Evolutionary conservation across 352 stramenopile species (phyloP).

Genomic region (Globisporangium ultimum): DNA sequence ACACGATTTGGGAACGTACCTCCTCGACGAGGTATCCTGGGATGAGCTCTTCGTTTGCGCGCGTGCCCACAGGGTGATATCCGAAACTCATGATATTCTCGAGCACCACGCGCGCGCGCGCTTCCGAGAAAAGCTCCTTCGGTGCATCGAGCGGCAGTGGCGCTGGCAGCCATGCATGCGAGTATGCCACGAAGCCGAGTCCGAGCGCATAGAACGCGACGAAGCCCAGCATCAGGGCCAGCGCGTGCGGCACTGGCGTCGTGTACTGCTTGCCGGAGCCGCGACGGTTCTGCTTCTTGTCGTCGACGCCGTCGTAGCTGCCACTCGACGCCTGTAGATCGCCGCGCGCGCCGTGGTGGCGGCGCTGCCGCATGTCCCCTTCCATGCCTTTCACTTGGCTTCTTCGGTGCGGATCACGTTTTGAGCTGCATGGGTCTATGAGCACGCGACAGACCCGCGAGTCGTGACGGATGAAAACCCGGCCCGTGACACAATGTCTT

Average conservation of each 20-base stretch:
- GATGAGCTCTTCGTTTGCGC: conserved; percentile 64
- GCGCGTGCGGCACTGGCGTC: conserved; percentile 13
- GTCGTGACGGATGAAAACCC: too few species aligned
- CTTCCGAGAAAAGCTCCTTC: conserved; percentile 43
- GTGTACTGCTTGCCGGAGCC: conserved; percentile 5
- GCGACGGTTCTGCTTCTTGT: conserved; percentile 6
- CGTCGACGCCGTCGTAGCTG: not conserved
- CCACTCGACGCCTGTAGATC: too few species aligned
- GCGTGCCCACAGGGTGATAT: conserved; percentile 58
- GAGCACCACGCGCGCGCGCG: conserved; percentile 48
- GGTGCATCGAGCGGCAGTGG: conserved; percentile 36
- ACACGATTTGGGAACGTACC: conserved; percentile 14
- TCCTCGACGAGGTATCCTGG: conserved; percentile 51
- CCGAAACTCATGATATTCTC: conserved; percentile 72
- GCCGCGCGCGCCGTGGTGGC: not conserved
- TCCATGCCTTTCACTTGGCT: not conserved
- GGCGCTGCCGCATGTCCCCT: conserved; percentile 10
- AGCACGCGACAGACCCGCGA: too few species aligned
- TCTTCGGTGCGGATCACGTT: not conserved
- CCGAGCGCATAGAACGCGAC: conserved; percentile 38
- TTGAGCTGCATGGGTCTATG: not conserved
- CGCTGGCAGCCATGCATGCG: conserved; percentile 54
- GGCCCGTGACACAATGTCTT: too few species aligned
- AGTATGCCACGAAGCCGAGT: conserved; percentile 33
- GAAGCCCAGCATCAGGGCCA: conserved; percentile 32